These are phyloP conservation scores for Pseudocercospora ulei DNA, from an alignment of 2,329 filamentous ascomycete genomes.

Conservation along the genomic window DNA sequence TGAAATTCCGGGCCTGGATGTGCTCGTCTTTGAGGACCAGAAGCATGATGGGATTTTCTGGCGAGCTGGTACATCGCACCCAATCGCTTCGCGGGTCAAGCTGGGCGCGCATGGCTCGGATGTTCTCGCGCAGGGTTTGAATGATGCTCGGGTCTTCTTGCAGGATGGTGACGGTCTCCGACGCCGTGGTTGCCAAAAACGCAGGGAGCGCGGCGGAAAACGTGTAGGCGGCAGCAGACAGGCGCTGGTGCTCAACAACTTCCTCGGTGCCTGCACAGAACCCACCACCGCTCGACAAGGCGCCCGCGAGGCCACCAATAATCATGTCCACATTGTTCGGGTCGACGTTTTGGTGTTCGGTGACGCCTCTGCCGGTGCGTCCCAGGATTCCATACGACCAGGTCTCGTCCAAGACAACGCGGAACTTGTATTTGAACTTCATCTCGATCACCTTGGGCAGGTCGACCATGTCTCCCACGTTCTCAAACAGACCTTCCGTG, in stretches of 20 bases:
- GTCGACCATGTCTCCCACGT: conserved; percentile 72
- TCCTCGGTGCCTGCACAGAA: conserved; percentile 90
- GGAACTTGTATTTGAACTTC: conserved; percentile 95
- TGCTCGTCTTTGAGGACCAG: conserved; percentile 76
- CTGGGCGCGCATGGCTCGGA: conserved; percentile 72
- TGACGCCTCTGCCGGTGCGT: conserved; percentile 79
- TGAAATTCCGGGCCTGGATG: conserved; percentile 58
- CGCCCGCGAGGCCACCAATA: conserved; percentile 79
- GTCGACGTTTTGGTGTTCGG: conserved; percentile 94
- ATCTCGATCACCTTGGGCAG: conserved; percentile 84
- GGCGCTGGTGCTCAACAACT: conserved; percentile 91
- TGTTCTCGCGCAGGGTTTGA: conserved; percentile 70
- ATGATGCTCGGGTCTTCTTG: conserved; percentile 81
- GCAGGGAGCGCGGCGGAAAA: conserved; percentile 92
- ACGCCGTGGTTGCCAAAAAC: conserved; percentile 88
- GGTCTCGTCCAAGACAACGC: conserved; percentile 91
- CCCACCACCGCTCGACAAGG: conserved; percentile 82
- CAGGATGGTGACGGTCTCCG: conserved; percentile 75
- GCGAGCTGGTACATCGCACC: conserved; percentile 69
- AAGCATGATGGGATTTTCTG: conserved; percentile 80
- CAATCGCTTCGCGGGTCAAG: conserved; percentile 90
- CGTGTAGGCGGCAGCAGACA: conserved; percentile 84
- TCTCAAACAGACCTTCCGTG: conserved; percentile 90
- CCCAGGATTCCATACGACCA: conserved; percentile 95
- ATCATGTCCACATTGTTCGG: conserved; percentile 94